A percentile compares a stretch with the other conserved stretches of the same genome.
phyloP scores from a whole-genome alignment of 208 protist species.

The Leishmania lainsoni region DNA sequence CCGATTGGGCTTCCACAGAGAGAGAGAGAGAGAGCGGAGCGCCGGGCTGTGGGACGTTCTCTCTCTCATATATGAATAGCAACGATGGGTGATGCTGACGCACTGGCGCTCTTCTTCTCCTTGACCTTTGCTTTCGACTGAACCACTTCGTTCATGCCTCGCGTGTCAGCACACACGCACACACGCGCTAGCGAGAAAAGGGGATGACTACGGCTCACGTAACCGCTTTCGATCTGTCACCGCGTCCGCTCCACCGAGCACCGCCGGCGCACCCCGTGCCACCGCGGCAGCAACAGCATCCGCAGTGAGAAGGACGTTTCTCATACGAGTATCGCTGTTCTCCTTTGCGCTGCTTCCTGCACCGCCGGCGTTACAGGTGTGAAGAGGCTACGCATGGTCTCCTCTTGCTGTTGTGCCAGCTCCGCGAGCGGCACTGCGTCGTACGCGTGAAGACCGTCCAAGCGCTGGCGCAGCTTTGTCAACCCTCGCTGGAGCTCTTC shows the following conservation, averaged over 20 bases:
- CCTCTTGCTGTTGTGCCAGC: conserved; percentile 18
- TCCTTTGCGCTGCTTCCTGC: background rate
- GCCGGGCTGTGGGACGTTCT: background rate
- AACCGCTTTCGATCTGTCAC: conserved; percentile 14
- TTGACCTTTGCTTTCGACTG: background rate
- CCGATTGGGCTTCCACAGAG: too few relatives aligned
- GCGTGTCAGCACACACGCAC: background rate
- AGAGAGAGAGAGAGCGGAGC: background rate
- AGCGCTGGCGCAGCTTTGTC: conserved; percentile 20
- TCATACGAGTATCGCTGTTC: background rate
- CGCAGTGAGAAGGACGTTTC: background rate
- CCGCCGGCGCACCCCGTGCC: background rate
- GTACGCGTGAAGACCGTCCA: conserved; percentile 23
- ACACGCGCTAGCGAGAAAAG: background rate
- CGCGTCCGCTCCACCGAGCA: background rate
- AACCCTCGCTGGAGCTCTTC: conserved; percentile 15
- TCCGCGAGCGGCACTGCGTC: conserved; percentile 16
- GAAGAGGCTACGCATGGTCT: background rate
- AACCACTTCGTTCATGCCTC: background rate
- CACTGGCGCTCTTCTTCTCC: background rate
- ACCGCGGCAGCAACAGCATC: background rate
- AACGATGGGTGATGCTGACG: background rate
- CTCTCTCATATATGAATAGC: background rate
- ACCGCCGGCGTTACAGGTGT: conserved; percentile 3
- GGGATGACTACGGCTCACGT: background rate